These are phyloP conservation scores for Incumbomyces delicatus DNA, from an alignment of 2,329 filamentous ascomycete species.

Conservation along the genomic window DNA sequence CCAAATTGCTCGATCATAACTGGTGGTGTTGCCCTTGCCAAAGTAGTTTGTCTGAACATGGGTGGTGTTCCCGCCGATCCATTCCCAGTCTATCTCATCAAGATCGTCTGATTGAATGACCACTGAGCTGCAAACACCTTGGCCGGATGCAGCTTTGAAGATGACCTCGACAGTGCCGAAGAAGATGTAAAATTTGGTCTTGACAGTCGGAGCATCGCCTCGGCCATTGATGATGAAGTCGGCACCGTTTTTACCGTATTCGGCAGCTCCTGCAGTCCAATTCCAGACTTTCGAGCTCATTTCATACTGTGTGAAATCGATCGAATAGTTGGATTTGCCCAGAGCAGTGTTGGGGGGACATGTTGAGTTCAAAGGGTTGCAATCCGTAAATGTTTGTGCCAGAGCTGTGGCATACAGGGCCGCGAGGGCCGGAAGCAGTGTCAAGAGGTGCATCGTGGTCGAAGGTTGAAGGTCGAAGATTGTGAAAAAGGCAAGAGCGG, in stretches of 20 bases:
- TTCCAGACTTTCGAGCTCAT: constrained; percentile 55
- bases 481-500: background rate
- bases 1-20: constrained; percentile 60
- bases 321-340: constrained; percentile 43
- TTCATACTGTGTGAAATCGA: constrained; percentile 44
- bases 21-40: constrained; percentile 61
- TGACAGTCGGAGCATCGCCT: constrained; percentile 68
- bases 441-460: background rate
- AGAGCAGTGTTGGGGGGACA: constrained; percentile 66
- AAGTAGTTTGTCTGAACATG: constrained; percentile 66
- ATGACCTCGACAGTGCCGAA: constrained; percentile 69
- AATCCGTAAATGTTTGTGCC: constrained; percentile 68
- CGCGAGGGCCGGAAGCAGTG: constrained; percentile 10
- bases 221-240: constrained; percentile 61
- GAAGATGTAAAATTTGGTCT: constrained; percentile 75
- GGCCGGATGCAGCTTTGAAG: constrained; percentile 65
- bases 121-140: constrained; percentile 69
- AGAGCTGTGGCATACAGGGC: constrained; percentile 40
- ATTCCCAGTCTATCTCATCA: constrained; percentile 84
- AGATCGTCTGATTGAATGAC: constrained; percentile 76
- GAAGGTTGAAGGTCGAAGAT: background rate
- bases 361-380: constrained; percentile 62
- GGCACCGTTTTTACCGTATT: constrained; percentile 55
- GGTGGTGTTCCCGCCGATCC: constrained; percentile 57
- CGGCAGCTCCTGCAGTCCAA: constrained; percentile 55